Percentiles rank a stretch among this genome's conserved stretches.
Evolutionary conservation across 2,329 filamentous ascomycete species (phyloP).

Genomic region (Xylariaceae sp.): DNA sequence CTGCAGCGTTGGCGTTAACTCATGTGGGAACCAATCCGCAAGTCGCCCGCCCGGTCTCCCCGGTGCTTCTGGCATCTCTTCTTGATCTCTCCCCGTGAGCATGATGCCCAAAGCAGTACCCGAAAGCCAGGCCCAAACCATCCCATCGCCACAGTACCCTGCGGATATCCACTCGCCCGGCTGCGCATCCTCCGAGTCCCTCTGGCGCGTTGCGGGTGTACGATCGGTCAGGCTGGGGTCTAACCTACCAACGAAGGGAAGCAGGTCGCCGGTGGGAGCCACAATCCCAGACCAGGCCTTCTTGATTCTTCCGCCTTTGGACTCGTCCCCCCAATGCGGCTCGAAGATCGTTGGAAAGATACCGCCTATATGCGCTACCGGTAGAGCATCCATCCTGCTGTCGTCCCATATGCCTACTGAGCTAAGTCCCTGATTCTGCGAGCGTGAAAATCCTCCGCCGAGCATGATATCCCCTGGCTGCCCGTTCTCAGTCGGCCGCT

Average conservation of each 20-base stretch:
- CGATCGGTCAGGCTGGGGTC: constrained; percentile 37
- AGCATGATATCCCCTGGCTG: constrained; percentile 52
- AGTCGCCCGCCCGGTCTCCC: constrained; percentile 43
- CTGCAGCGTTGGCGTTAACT: constrained; percentile 38
- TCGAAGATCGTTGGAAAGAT: constrained; percentile 48
- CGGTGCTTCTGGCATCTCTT: constrained; percentile 31
- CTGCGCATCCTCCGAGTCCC: neutral
- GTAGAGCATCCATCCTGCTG: constrained; percentile 42
- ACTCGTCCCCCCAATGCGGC: constrained; percentile 40
- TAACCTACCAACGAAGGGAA: constrained; percentile 55
- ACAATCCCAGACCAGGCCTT: constrained; percentile 55
- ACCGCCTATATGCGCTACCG: constrained; percentile 44
- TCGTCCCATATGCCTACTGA: constrained; percentile 54
- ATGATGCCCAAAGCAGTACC: constrained; percentile 51
- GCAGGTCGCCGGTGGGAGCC: constrained; percentile 49
- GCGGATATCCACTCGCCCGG: constrained; percentile 55
- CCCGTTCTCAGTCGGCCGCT: constrained; percentile 42
- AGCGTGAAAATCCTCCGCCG: constrained; percentile 54
- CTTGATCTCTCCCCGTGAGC: constrained; percentile 44
- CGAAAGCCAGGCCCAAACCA: constrained; percentile 57
- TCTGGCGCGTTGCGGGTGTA: neutral
- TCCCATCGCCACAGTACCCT: constrained; percentile 55
- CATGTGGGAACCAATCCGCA: constrained; percentile 45
- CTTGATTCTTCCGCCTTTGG: constrained; percentile 35
- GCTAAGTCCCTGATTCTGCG: constrained; percentile 45